Base-by-base conservation (phyloP, 768 basidiomycete species). In the Pleurotus ostreatus region DNA sequence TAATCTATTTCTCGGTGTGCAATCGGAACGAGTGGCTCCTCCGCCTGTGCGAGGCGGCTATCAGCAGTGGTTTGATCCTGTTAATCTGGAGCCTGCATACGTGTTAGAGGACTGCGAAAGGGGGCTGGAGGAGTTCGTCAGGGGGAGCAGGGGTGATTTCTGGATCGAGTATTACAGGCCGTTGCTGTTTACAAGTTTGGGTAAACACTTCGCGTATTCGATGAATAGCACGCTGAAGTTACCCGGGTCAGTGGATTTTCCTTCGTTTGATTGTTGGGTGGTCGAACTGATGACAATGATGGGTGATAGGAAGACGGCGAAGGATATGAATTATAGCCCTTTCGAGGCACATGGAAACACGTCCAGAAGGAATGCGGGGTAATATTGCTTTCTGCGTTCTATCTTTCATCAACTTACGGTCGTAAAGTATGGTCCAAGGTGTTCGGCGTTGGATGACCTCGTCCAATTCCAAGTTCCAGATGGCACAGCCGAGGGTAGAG, bases 121-220 rank as follows among this genome's bases (percentile, higher is more conserved):
- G 6, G 80, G 83, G 8, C 73, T 97, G 43, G 65, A 77, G 16
- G 73, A 80, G 12, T 88, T 89, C 64, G 81, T 85, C 22, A 39
- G 51, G 37, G 76, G 76, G 39, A 70, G 70, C 11, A 78, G 76
- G 56, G 84, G 82, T 18, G 91, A 92, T 59, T 94, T 88, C 65
- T 94, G 92, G 92, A 79, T 85, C 2, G 90, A 92, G 66, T 94
- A 94, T 71, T 96, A 96, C 63, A 77, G 91, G 5, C 93, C 94
- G 8, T 68, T 86, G 55, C 66, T 93, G 49, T 93, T 93, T 71
- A 95, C 94, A 0, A 85, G 86, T 4, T 71, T 95, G 52, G 88
- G 86, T 15, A 90, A 92, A 65, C 92, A 94, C 65, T 94, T 94
- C 70, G 91, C 89, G 9, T 94, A 86, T 71, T 88, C 85, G n/a